A percentile compares a stretch with the other conserved stretches of the same genome.
phyloP scores from a whole-genome alignment of 2,329 filamentous ascomycete genomes.

The Arthrobotrys megalospora region DNA sequence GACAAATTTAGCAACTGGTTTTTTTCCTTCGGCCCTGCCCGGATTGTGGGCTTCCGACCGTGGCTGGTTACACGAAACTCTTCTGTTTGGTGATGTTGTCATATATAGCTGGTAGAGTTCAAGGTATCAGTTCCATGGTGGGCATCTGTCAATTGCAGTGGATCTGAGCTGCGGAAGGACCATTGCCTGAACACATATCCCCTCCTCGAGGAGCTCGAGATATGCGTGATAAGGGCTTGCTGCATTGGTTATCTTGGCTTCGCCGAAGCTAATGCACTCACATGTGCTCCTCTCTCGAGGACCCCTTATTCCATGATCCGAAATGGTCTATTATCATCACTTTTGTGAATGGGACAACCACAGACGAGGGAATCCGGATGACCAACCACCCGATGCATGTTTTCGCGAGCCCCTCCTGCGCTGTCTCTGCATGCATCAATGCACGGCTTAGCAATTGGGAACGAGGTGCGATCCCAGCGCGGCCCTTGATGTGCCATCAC shows the following conservation, averaged over 20 bases:
- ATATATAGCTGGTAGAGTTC: neutral
- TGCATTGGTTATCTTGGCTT: conserved; percentile 19
- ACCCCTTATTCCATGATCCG: conserved; percentile 26
- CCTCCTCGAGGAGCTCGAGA: conserved; percentile 15
- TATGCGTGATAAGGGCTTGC: conserved; percentile 19
- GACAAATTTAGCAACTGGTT: conserved; percentile 4
- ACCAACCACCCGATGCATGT: conserved; percentile 27
- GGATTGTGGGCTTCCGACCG: conserved; percentile 6
- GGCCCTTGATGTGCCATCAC: neutral
- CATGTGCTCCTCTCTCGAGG: conserved; percentile 10
- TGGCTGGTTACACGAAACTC: conserved; percentile 42
- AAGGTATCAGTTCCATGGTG: too few species aligned
- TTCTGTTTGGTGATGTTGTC: conserved; percentile 14
- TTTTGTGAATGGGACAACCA: conserved; percentile 11
- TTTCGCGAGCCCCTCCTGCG: conserved; percentile 32
- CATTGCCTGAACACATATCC: neutral
- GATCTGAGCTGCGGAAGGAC: neutral
- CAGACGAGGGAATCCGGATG: conserved; percentile 5
- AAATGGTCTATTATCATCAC: conserved; percentile 28
- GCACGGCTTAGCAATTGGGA: conserved; percentile 29
- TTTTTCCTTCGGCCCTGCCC: conserved; percentile 8
- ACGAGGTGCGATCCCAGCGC: conserved; percentile 33
- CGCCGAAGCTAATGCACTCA: conserved; percentile 8
- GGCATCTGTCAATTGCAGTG: neutral
- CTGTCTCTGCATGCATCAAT: conserved; percentile 46